Evolutionary conservation across 2,329 filamentous ascomycete species (phyloP).

Genomic region (Teratosphaeria viscida): DNA sequence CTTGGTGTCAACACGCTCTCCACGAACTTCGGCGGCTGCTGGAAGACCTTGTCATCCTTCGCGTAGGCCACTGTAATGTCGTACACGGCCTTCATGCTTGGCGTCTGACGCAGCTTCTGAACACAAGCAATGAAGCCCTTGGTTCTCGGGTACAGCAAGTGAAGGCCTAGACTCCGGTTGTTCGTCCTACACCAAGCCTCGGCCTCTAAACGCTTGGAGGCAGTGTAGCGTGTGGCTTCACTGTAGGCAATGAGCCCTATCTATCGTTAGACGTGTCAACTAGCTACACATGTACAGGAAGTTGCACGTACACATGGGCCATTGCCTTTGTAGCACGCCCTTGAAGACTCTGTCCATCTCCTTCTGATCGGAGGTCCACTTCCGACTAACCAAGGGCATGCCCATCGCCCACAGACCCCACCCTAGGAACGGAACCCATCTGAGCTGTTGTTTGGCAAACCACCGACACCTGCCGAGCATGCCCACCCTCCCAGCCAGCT

Average conservation of each 20-base stretch:
- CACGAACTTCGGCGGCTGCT: constrained; percentile 23
- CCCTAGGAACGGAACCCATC: constrained; percentile 49
- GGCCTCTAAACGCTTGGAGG: constrained; percentile 42
- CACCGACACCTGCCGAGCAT: constrained; percentile 54
- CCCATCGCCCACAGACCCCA: constrained; percentile 57
- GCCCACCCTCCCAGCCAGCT: constrained; percentile 40
- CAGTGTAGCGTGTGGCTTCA: constrained; percentile 52
- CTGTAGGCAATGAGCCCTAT: constrained; percentile 55
- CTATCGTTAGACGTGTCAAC: neutral
- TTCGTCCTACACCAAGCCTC: constrained; percentile 43
- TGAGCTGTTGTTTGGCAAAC: constrained; percentile 52
- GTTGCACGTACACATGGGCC: constrained; percentile 46
- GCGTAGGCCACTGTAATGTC: constrained; percentile 31
- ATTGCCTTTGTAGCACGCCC: constrained; percentile 41
- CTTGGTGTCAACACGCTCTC: constrained; percentile 19
- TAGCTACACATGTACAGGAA: constrained; percentile 1
- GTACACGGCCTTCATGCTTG: constrained; percentile 28
- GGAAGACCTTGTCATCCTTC: constrained; percentile 15
- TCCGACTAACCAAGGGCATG: constrained; percentile 52
- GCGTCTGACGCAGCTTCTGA: constrained; percentile 36
- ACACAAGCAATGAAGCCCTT: constrained; percentile 53
- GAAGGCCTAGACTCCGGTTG: constrained; percentile 41
- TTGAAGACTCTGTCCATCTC: constrained; percentile 50
- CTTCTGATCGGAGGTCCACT: constrained; percentile 46
- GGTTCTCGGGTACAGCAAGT: constrained; percentile 50